phyloP scores from a whole-genome alignment of 306 rosid genomes.

The Prunus davidiana region DNA sequence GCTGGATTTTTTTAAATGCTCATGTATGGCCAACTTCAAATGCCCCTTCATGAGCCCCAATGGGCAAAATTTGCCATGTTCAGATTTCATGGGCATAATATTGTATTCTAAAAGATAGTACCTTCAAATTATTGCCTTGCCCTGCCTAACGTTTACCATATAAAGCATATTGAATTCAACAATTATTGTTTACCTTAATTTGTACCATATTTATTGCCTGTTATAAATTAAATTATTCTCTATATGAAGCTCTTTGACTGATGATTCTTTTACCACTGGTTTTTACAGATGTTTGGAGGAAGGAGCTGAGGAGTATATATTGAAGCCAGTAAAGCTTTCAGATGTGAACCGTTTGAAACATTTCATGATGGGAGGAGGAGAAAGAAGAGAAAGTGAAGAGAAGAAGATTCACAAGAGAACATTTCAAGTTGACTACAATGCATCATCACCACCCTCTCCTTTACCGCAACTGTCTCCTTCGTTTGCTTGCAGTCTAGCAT shows the following conservation, averaged over 20 bases:
- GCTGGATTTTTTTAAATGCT: neutral
- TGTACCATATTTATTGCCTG: neutral
- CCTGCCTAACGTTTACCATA: neutral
- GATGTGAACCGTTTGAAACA: constrained; percentile 80
- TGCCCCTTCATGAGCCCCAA: neutral
- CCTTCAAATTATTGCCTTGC: neutral
- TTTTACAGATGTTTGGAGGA: constrained; percentile 81
- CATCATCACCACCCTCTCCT: constrained; percentile 8
- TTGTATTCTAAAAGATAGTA: neutral
- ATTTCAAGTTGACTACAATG: constrained; percentile 31
- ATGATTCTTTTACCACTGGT: neutral
- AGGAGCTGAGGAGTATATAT: constrained; percentile 89
- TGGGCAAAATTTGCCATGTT: neutral
- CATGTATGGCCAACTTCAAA: neutral
- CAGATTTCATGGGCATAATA: neutral
- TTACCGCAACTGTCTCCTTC: constrained; percentile 19
- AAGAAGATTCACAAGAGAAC: constrained; percentile 31
- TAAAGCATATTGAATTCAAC: neutral
- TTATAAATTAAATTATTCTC: neutral
- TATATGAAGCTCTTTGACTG: neutral
- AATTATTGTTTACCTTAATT: neutral
- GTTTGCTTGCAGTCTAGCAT: constrained; percentile 36
- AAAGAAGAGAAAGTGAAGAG: constrained; percentile 42
- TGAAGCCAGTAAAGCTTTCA: constrained; percentile 83
- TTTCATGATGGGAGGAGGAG: constrained; percentile 59